Percentiles rank a stretch among this genome's conserved stretches.
Evolutionary conservation across 106 monocot genomes (phyloP).

Genomic region (Agapanthus africanus): DNA sequence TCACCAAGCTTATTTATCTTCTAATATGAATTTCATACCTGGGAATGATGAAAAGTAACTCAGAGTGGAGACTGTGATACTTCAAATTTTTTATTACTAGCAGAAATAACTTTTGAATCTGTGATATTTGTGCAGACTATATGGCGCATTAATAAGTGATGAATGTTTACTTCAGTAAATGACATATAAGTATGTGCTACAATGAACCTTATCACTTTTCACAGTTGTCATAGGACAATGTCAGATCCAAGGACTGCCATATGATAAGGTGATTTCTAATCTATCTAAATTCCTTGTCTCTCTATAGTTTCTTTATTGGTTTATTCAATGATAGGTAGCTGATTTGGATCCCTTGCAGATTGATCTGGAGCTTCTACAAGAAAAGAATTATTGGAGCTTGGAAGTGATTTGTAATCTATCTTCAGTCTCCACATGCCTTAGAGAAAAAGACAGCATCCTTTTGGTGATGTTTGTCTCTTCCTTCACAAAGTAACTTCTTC

Average conservation of each 20-base stretch:
- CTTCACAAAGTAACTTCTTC: neutral
- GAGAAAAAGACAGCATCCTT: neutral
- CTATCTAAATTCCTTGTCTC: neutral
- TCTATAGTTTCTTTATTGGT: neutral
- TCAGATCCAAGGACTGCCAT: neutral
- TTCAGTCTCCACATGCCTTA: neutral
- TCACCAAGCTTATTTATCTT: too few species aligned
- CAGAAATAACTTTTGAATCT: too few species aligned
- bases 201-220: neutral
- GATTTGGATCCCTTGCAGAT: neutral
- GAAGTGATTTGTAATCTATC: neutral
- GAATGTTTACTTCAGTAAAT: too few species aligned
- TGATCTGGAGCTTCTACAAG: neutral
- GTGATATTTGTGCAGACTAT: too few species aligned
- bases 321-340: neutral
- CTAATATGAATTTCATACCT: too few species aligned
- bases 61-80: too few species aligned
- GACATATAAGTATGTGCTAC: too few species aligned
- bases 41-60: too few species aligned
- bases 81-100: too few species aligned
- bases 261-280: neutral
- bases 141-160: neutral
- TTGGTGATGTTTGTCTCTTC: neutral
- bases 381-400: neutral
- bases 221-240: neutral